Evolutionary conservation across 495 filamentous ascomycete species (phyloP), one percentile per base, ranked within the genome.

Genomic region (Trichoderma erinaceum): DNA sequence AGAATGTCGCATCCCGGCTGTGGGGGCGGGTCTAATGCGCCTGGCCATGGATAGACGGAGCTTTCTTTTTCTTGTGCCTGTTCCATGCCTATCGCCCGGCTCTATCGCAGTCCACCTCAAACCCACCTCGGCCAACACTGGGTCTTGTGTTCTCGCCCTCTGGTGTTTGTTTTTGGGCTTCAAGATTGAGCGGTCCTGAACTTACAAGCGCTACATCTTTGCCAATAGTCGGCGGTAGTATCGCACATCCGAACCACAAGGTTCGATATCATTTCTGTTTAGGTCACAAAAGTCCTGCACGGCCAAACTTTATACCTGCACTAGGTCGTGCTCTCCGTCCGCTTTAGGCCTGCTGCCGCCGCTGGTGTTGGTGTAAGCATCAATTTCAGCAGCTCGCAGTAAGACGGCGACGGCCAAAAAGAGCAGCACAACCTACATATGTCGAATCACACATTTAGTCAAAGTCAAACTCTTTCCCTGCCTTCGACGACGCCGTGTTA

Each of bases 1-100:
- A 61, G 56, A 61, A 61, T 61, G 56, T 61, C 56, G 56, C 56
- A 61, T 52, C 56, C 27, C 56, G 56, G 56, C 56, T 61, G 56
- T 61, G 56, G 56, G 56, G 56, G 56, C 56, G 56, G 56, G 56
- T 61, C 56, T 61, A 18, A 61, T 27, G 50, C n/a, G 21, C 50
- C 18, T 56, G 50, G 3, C 21, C 50, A 56, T n/a, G 29, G 29
- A 21, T 56, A n/a, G 6, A 56, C 56, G 56, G 56, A 61, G 23
- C 56, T 29, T 61, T 61, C 1, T 52, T n/a, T 21, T 5, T 23
- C 18, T 52, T 23, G 48, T 48, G 4, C 44, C 44, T 18, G 35
- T 38, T 38, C 5, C 35, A 38, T 38, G 56, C 56, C 56, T 32
- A 61, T 61, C 56, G 29, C 13, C 56, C 25, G 27, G 11, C 23